Percentiles rank a stretch among this genome's conserved stretches.
Evolutionary conservation across 192 early-diverging fungal genomes (phyloP).

Genomic region (Linnemannia hyalina): DNA sequence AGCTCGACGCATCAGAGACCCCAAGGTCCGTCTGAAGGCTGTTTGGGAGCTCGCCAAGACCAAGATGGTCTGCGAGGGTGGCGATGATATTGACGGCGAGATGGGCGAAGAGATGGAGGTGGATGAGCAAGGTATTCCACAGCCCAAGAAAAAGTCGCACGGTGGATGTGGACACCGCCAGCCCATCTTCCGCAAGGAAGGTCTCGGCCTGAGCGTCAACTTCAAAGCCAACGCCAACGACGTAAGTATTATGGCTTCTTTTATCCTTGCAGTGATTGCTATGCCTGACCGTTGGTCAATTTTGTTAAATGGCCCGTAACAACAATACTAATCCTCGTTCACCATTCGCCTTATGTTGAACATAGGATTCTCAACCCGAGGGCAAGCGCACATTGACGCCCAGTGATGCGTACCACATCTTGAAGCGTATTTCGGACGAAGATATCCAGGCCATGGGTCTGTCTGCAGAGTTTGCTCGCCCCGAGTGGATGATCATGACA

Average conservation of each 20-base stretch:
- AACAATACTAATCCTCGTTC: too few species aligned
- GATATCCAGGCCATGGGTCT: conserved; percentile 91
- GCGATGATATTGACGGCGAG: conserved; percentile 72
- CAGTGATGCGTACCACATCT: conserved; percentile 82
- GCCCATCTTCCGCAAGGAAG: conserved; percentile 85
- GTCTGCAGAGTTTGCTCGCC: conserved; percentile 90
- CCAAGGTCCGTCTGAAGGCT: conserved; percentile 80
- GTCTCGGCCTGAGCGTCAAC: conserved; percentile 74
- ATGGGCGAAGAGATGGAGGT: conserved; percentile 62
- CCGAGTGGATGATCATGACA: conserved; percentile 98
- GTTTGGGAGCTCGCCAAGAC: conserved; percentile 92
- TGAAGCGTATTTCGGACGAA: conserved; percentile 89
- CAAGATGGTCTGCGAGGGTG: conserved; percentile 85
- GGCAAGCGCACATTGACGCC: conserved; percentile 79
- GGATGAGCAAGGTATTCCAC: conserved; percentile 59
- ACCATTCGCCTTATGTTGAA: background rate
- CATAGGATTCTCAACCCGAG: conserved; percentile 64
- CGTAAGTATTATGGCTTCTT: conserved; percentile 18
- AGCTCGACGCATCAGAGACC: conserved; percentile 74
- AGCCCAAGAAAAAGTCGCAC: conserved; percentile 73
- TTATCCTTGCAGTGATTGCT: background rate
- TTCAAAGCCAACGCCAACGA: conserved; percentile 59
- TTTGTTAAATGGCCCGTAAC: background rate
- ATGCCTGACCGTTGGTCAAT: conserved; percentile 20
- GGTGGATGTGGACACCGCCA: conserved; percentile 91